Percentiles rank a stretch among this genome's conserved stretches.
Conservation (phyloP, 2,329 filamentous ascomycete genomes). For the Botrytis tulipae region DNA sequence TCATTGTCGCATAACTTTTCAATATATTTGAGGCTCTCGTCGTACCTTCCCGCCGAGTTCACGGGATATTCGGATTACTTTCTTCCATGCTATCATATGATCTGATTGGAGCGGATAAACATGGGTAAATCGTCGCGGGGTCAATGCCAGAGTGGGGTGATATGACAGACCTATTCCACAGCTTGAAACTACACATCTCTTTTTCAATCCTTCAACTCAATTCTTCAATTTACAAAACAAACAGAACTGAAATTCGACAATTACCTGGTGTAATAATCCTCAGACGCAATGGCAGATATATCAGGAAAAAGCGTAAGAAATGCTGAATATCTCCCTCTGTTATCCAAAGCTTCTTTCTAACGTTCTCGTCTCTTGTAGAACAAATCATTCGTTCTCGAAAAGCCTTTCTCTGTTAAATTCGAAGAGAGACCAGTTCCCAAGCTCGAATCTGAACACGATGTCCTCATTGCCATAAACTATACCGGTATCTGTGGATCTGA, state of each 20-base stretch:
- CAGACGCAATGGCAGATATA: constrained; percentile 23
- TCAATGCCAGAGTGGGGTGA: constrained; percentile 23
- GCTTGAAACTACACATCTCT: constrained; percentile 7
- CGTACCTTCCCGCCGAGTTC: neutral
- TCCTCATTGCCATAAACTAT: constrained; percentile 62
- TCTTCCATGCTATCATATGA: neutral
- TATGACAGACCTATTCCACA: constrained; percentile 1
- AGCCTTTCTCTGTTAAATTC: constrained; percentile 38
- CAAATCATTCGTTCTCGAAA: constrained; percentile 42
- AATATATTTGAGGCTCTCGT: neutral
- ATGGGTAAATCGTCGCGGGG: constrained; percentile 25
- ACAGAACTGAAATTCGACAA: neutral
- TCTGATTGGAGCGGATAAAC: constrained; percentile 34
- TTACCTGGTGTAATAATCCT: neutral
- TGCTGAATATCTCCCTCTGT: neutral
- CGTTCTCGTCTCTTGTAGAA: constrained; percentile 35
- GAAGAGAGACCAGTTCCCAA: constrained; percentile 42
- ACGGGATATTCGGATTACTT: neutral
- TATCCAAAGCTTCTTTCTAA: neutral
- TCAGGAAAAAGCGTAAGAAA: constrained; percentile 26
- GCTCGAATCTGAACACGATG: constrained; percentile 49
- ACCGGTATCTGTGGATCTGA: constrained; percentile 72
- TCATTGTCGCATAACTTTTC: neutral
- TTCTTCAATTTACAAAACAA: neutral
- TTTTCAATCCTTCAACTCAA: neutral